Base-by-base conservation (phyloP, 1,139 yeast species). In the Debaryomyces subglobosus region DNA sequence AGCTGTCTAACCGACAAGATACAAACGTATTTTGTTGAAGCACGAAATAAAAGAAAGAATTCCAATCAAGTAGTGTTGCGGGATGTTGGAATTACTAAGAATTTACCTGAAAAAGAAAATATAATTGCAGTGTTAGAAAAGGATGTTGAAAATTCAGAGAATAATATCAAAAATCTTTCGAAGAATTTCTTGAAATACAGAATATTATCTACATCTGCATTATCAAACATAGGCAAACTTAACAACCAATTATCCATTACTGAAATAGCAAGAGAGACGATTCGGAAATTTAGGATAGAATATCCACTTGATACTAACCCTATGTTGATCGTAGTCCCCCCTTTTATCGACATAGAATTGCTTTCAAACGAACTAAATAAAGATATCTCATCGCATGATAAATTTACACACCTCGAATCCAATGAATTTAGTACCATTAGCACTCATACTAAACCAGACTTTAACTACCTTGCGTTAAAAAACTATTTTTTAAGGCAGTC, bases 301-400 rank as follows among this genome's bases (percentile, higher is more conserved):
- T 47, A 47, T 18, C 52, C 50, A 7, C 34, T 41, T 3, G 52
- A 53, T 32, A 23, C 39, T 3, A 45, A 46, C 3, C 58, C 60
- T 3, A 49, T 57, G 23, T 44, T 61, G 18, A 41, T 62, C 15
- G 53, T 62, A 5, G 50, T 61, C 3, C 67, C 67, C 3, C 46
- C 57, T 4, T 46, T 45, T 39, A 34, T 51, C 13, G 44, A 49
- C 21, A 27, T 47, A 7, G 46, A 45, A n/a, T 16, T 16, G 16
- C 43, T 40, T 30, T 7, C 29, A 15, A 27, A 36, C 12, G 30
- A 21, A 7, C 39, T 47, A 15, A 44, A 40, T 23, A 42, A 32
- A 6, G 23, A 18, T 18, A 30, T 18, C 12, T 7, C 9, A 13
- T 39, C 41, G 6, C 13, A 35, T 4, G 45, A 44, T 23, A 34